phyloP scores from a whole-genome alignment of 1,284 basidiomycete species.

The Malassezia brasiliensis region DNA sequence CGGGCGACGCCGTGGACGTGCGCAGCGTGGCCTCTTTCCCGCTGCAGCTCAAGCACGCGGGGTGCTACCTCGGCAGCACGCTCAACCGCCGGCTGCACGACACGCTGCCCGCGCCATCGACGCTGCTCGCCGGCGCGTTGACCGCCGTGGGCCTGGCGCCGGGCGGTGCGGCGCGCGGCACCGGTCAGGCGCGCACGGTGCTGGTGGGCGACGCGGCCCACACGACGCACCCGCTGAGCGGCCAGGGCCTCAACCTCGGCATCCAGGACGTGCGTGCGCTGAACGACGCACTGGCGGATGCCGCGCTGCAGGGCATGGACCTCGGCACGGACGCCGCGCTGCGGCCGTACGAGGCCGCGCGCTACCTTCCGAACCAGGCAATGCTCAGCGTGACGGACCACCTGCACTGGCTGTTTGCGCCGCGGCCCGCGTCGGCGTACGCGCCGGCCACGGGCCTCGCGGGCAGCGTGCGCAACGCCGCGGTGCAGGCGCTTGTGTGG shows the following conservation, averaged over 20 bases:
- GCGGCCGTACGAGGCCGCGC: conserved; percentile 28
- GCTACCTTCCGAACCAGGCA: conserved; percentile 42
- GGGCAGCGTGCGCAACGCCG: conserved; percentile 19
- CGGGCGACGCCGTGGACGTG: conserved; percentile 62
- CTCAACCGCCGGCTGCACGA: conserved; percentile 19
- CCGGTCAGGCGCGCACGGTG: conserved; percentile 60
- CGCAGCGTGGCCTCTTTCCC: conserved; percentile 84
- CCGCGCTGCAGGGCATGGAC: conserved; percentile 30
- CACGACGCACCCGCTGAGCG: conserved; percentile 89
- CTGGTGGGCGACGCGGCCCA: conserved; percentile 95
- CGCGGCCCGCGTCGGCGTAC: conserved; percentile 21
- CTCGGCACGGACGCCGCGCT: conserved; percentile 36
- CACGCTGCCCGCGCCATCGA: conserved; percentile 20
- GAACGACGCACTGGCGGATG: conserved; percentile 19
- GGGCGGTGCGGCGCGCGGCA: conserved; percentile 27
- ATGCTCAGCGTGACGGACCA: conserved; percentile 43
- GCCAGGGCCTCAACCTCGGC: conserved; percentile 89
- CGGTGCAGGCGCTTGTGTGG: conserved; percentile 29
- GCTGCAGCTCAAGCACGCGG: conserved; percentile 74
- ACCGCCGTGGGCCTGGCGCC: conserved; percentile 24
- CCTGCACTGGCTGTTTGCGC: conserved; percentile 40
- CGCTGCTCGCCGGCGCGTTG: conserved; percentile 23
- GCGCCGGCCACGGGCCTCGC: not conserved
- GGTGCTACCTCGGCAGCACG: conserved; percentile 64
- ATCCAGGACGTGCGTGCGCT: conserved; percentile 60